These are phyloP conservation scores for Psidium guajava DNA, from an alignment of 345 rosid genomes.

Conservation along the genomic window DNA sequence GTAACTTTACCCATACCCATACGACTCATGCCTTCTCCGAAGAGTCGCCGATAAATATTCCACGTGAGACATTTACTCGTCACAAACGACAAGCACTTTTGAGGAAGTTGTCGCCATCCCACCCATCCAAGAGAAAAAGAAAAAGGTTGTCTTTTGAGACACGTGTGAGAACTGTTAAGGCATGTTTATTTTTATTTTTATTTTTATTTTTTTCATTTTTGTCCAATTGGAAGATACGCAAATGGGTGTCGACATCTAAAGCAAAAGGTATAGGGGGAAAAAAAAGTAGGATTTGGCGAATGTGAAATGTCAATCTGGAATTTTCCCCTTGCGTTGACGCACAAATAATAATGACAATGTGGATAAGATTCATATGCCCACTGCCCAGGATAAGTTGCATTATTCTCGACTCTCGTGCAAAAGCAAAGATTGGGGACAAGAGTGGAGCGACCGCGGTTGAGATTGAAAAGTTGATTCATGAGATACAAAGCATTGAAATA, in stretches of 20 bases:
- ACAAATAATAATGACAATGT: neutral
- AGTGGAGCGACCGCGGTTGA: neutral
- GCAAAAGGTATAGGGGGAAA: neutral
- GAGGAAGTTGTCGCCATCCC: neutral
- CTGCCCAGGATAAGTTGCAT: neutral
- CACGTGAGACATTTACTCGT: neutral
- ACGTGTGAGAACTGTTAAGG: neutral
- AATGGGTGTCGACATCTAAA: neutral
- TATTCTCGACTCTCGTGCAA: neutral
- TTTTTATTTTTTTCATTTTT: neutral
- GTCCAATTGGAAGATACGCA: neutral
- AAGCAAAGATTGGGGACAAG: neutral
- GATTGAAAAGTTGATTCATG: neutral
- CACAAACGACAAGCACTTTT: neutral
- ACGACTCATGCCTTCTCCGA: neutral
- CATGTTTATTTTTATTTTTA: too few species aligned
- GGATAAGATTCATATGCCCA: neutral
- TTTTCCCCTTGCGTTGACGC: neutral
- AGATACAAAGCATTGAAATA: neutral
- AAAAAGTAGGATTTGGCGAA: neutral
- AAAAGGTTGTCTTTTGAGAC: neutral
- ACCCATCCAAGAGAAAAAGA: neutral
- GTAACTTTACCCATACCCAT: neutral
- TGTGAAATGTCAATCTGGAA: neutral
- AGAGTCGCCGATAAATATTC: neutral